Evolutionary conservation across 805 yeast species (phyloP), one percentile per base, ranked within the genome.

Genomic region (Saturnispora dispora): DNA sequence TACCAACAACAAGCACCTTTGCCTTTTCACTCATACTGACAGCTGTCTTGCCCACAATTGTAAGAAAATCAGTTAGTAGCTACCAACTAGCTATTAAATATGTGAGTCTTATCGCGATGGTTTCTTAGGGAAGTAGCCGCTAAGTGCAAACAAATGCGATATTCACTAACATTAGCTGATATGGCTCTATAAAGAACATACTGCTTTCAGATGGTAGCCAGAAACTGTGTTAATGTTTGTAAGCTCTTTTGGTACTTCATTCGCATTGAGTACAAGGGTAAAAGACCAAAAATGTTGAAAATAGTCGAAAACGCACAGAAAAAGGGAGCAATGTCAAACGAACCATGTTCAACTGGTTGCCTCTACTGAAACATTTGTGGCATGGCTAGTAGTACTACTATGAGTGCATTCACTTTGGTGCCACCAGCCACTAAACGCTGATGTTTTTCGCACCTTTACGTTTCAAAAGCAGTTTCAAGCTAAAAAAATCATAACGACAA

Each of bases 1-100:
- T 76, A 10, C 96, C 96, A 39, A 87, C 75, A 10, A 87, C 69
- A 11, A 87, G 70, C 17, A 82, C 80, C 48, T 71, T 70, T 27
- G 64, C 5, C 45, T 58, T 63, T 44, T 52, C 7, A 23, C 51
- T 17, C 60, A 53, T 51, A 17, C 17, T 18, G 15, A n/a, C 22
- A 20, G 23, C 18, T 32, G 6, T 18, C 18, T 23, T 13, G 9
- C 3, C 5, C 11, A 3, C 27, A 17, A 6, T 13, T 30, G 33
- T 11, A 40, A 40, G 44, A 40, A 23, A 22, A 11, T 10, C 5
- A 40, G 13, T 18, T 37, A 25, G 28, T 5, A 25, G 6, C 28
- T 37, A 4, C 23, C 23, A 18, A 13, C 33, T 9, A 3, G 33
- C 33, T 30, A 30, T 30, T 28, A 30, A 30, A 30, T 37, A 17